Evolutionary conservation across 768 basidiomycete genomes (phyloP), one percentile per base, ranked within the genome.

Genomic region (Lactifluus pinguis): DNA sequence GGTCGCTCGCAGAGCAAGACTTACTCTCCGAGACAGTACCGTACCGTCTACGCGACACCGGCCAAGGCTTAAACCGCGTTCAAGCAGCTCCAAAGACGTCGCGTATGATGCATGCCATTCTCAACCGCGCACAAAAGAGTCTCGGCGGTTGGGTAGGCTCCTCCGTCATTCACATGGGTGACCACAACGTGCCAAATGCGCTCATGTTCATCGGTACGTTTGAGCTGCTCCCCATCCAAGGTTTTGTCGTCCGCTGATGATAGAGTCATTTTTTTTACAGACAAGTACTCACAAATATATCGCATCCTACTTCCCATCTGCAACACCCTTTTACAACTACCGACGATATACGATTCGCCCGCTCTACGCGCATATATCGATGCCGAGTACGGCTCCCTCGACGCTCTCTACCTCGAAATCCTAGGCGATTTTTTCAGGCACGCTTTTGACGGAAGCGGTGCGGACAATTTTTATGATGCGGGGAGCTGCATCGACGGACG

Each of bases 281-380:
- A 93, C 79, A 93, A 93, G 70, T 93, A 93, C 73, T 90, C 90
- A 13, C 91, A 93, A 70, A 87, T 93, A 51, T 93, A 92, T 73
- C 87, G 91, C 66, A 93, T 93, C 69, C 82, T 92, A 21, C 78
- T 92, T 29, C 91, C 91, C 4, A 87, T 93, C 60, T 92, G 89
- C 76, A 92, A 87, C 66, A 83, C 89, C 32, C 79, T 93, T 55
- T 77, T 79, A 3, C 85, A 90, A 63, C 87, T 92, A 60, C 83
- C 86, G 14, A 67, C 69, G n/a, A 74, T 92, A 21, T 76, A 78
- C 7, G 75, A 80, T 53, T 89, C 85, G 64, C 87, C 89, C 15
- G 85, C 87, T 9, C 68, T 93, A 36, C 78, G 77, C 29, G 82
- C 83, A 21, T 92, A 90, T 70, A 85, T 92, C 39, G 87, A 92